Evolutionary conservation across 768 basidiomycete genomes (phyloP).

Genomic region (Macrolepiota fuliginosa): DNA sequence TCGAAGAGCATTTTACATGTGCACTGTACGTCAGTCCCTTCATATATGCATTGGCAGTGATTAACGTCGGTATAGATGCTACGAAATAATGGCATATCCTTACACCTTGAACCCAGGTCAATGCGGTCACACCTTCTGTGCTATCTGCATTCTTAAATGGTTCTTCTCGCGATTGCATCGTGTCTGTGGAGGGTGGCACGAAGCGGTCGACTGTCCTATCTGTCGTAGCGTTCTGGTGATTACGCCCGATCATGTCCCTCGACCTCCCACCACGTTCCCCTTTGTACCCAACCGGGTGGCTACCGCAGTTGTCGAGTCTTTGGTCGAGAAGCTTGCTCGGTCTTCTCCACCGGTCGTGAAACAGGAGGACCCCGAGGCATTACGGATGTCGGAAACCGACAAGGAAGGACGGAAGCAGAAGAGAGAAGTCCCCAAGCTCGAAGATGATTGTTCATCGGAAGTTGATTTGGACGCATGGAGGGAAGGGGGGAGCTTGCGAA

Average conservation of each 20-base stretch:
- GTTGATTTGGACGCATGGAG: constrained; percentile 47
- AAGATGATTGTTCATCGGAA: constrained; percentile 28
- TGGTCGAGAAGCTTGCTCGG: constrained; percentile 45
- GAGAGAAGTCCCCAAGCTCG: constrained; percentile 24
- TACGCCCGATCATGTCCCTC: constrained; percentile 51
- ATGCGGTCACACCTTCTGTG: constrained; percentile 72
- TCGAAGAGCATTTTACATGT: constrained; percentile 67
- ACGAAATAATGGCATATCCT: constrained; percentile 63
- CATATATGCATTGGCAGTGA: constrained; percentile 6
- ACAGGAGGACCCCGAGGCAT: constrained; percentile 39
- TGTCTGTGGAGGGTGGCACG: constrained; percentile 66
- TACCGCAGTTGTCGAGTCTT: constrained; percentile 47
- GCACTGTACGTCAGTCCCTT: constrained; percentile 43
- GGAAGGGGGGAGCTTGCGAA: constrained; percentile 45
- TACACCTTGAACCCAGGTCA: constrained; percentile 49
- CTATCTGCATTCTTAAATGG: constrained; percentile 65
- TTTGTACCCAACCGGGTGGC: constrained; percentile 63
- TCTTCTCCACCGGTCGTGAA: constrained; percentile 34
- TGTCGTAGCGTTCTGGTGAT: constrained; percentile 54
- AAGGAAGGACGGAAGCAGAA: constrained; percentile 38
- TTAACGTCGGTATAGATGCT: constrained; percentile 44
- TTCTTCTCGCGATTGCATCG: constrained; percentile 66
- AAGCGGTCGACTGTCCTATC: constrained; percentile 64
- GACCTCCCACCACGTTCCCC: constrained; percentile 50
- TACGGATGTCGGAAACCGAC: constrained; percentile 33